phyloP scores from a whole-genome alignment of 139 green algal species.

The Dunaliella primolecta region DNA sequence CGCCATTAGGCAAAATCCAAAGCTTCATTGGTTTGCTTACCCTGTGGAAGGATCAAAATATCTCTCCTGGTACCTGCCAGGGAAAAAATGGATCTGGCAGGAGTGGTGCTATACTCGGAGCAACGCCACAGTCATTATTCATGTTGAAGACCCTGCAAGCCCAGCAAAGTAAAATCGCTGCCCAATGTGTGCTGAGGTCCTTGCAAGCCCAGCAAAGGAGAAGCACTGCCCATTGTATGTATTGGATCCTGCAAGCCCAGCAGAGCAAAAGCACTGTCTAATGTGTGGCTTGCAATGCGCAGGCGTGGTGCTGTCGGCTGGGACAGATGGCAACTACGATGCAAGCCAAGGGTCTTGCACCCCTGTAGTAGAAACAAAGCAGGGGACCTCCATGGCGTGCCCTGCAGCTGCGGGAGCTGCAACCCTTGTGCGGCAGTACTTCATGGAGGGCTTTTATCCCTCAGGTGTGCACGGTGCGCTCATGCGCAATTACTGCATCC shows the following conservation, averaged over 20 bases:
- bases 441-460: slow-evolving; percentile 57
- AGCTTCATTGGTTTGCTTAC: no score
- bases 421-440: slow-evolving; percentile 75
- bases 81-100: no score
- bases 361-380: not conserved
- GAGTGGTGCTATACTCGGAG: no score
- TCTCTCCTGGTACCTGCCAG: no score
- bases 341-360: not conserved
- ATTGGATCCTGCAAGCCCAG: not conserved
- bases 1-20: no score
- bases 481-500: no score
- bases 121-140: no score
- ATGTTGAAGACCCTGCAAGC: not conserved
- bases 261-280: not conserved
- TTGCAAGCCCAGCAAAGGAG: no score
- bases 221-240: not conserved
- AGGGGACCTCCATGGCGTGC: slow-evolving; percentile 86
- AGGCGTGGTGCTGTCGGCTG: not conserved
- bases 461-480: slow-evolving; percentile 11
- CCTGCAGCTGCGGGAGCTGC: slow-evolving; percentile 44
- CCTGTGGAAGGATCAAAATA: no score
- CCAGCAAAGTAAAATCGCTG: not conserved
- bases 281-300: not conserved
- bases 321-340: not conserved
- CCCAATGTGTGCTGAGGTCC: not conserved